A percentile compares a stretch with the other conserved stretches of the same genome.
Conservation (phyloP, 2,329 filamentous ascomycete genomes). For the Fusarium sp. region DNA sequence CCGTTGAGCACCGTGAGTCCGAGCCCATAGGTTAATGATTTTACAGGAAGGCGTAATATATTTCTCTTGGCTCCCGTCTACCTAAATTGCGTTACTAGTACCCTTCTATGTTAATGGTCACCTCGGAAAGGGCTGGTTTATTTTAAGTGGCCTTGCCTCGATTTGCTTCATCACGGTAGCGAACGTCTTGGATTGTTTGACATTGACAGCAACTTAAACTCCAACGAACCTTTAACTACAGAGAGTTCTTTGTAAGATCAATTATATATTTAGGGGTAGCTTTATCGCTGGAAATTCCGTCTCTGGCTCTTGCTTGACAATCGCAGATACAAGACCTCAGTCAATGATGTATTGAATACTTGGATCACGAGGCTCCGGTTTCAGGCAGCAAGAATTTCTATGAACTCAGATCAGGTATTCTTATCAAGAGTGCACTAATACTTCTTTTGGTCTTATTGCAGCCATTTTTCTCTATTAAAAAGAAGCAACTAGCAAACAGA, state of each 20-base stretch:
- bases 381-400: background rate
- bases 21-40: background rate
- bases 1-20: background rate
- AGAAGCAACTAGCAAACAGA: background rate
- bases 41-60: no score
- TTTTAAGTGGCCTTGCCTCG: background rate
- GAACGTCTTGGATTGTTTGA: background rate
- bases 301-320: background rate
- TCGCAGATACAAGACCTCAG: background rate
- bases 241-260: background rate
- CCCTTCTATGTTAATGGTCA: background rate
- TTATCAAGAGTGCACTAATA: no score
- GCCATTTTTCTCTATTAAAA: background rate
- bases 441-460: no score
- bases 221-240: background rate
- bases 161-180: background rate
- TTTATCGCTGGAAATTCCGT: background rate
- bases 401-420: no score
- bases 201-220: no score
- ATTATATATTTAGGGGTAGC: background rate
- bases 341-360: background rate
- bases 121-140: background rate
- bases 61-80: no score
- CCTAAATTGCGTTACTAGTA: no score
- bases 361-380: no score